Evolutionary conservation across 1,139 yeast species (phyloP).

Genomic region (Debaryomyces sp.): DNA sequence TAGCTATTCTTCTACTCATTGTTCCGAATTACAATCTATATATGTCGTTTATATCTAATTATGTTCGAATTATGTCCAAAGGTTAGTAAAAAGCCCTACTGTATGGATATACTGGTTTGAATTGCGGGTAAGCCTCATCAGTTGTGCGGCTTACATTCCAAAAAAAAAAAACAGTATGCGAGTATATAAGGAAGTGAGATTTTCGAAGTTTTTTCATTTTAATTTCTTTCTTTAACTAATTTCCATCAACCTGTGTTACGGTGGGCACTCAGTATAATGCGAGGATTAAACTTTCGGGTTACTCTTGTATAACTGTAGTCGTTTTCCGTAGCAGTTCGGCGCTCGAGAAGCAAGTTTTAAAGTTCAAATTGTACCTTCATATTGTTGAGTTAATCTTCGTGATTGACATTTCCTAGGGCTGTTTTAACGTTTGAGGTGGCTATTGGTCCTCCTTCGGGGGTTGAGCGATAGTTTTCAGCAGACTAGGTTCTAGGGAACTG

Average conservation of each 20-base stretch:
- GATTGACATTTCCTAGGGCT: conserved; percentile 23
- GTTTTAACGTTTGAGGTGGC: conserved; percentile 28
- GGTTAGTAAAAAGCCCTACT: conserved; percentile 3
- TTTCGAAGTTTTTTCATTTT: conserved; percentile 11
- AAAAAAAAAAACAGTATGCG: conserved; percentile 3
- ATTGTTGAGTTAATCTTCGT: conserved; percentile 20
- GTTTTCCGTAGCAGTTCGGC: conserved; percentile 62
- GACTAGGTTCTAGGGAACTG: conserved; percentile 27
- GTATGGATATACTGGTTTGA: not conserved
- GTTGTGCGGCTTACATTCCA: conserved; percentile 4
- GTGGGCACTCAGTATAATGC: conserved; percentile 38
- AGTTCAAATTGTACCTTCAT: conserved; percentile 16
- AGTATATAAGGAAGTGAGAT: conserved; percentile 8
- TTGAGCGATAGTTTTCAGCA: conserved; percentile 47
- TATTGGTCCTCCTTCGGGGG: conserved; percentile 56
- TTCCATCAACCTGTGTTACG: conserved; percentile 55
- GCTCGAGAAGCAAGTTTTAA: conserved; percentile 64
- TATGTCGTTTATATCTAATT: not conserved
- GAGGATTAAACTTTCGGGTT: conserved; percentile 36
- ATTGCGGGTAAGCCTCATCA: conserved; percentile 22
- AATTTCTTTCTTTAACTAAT: conserved; percentile 20
- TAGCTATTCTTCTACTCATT: conserved; percentile 27
- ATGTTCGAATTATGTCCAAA: not conserved
- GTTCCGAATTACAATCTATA: not conserved
- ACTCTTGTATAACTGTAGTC: conserved; percentile 32